phyloP scores from a whole-genome alignment of 129 eudicot genomes.

The Flaveria robusta region DNA sequence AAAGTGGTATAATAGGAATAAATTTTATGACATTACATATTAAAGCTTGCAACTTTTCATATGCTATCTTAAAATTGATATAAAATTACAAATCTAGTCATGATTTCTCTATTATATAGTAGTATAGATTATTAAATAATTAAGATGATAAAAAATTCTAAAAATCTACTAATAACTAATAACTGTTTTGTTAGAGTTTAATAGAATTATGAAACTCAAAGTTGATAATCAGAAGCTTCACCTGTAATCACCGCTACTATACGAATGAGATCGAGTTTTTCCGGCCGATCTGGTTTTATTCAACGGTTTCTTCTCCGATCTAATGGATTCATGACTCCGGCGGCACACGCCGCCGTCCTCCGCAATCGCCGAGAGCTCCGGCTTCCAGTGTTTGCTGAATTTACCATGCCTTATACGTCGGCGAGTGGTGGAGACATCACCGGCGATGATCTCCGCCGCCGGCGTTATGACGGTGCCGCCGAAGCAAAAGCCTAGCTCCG shows the following conservation, averaged over 20 bases:
- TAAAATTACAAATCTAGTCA: no score
- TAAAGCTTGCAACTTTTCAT: no score
- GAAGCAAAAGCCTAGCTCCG: slow-evolving; percentile 54
- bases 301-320: slow-evolving; percentile 38
- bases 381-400: slow-evolving; percentile 48
- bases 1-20: no score
- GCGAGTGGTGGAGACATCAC: slow-evolving; percentile 30
- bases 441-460: slow-evolving; percentile 32
- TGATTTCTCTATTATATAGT: no score
- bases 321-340: slow-evolving; percentile 22
- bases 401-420: slow-evolving; percentile 31
- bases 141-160: not conserved
- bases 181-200: not conserved
- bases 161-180: not conserved
- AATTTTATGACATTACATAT: no score
- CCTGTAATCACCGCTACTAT: slow-evolving; percentile 43
- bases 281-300: slow-evolving; percentile 41
- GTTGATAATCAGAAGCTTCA: not conserved
- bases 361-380: slow-evolving; percentile 52
- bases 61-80: no score
- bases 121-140: no score
- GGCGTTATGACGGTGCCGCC: slow-evolving; percentile 41
- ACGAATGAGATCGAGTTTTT: slow-evolving; percentile 35
- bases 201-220: not conserved
- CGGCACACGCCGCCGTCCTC: slow-evolving; percentile 44